These are phyloP conservation scores for Mycena rosella DNA, from an alignment of 768 basidiomycete genomes.

Conservation along the genomic window DNA sequence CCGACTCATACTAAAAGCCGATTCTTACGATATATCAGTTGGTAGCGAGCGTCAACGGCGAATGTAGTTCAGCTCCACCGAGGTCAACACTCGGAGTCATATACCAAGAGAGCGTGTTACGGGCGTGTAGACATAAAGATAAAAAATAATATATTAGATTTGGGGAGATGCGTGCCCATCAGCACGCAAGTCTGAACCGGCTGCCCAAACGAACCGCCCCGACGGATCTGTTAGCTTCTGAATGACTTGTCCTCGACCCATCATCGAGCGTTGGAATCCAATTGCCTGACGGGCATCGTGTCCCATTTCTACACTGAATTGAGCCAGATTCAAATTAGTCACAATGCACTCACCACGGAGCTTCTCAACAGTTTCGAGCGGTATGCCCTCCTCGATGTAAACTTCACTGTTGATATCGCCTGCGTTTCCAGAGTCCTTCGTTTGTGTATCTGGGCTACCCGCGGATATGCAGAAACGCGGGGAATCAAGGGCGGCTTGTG, in stretches of 20 bases:
- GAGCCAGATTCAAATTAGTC: background rate
- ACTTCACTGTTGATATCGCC: slow-evolving; percentile 87
- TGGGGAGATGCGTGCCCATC: slow-evolving; percentile 92
- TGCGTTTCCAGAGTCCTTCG: slow-evolving; percentile 58
- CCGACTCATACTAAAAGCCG: background rate
- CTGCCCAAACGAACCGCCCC: slow-evolving; percentile 91
- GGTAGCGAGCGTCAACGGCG: slow-evolving; percentile 76
- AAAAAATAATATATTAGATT: slow-evolving; percentile 61
- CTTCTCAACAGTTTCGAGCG: slow-evolving; percentile 68
- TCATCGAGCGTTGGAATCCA: slow-evolving; percentile 72
- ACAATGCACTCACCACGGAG: slow-evolving; percentile 67
- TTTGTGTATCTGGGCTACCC: slow-evolving; percentile 74
- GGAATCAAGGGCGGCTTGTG: slow-evolving; percentile 92
- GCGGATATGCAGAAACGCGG: slow-evolving; percentile 97
- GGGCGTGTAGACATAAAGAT: background rate
- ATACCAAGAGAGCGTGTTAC: too few species aligned
- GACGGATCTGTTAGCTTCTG: slow-evolving; percentile 78
- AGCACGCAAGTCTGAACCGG: slow-evolving; percentile 89
- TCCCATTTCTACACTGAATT: slow-evolving; percentile 76
- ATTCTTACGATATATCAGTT: slow-evolving; percentile 50
- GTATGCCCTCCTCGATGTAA: slow-evolving; percentile 89
- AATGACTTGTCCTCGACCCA: slow-evolving; percentile 93
- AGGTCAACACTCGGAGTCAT: too few species aligned
- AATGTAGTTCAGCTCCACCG: slow-evolving; percentile 57
- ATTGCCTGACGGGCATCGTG: slow-evolving; percentile 78